Evolutionary conservation across 176 grass and related monocot genomes (phyloP), one percentile per base, ranked within the genome.

Genomic region (Lolium multiflorum): DNA sequence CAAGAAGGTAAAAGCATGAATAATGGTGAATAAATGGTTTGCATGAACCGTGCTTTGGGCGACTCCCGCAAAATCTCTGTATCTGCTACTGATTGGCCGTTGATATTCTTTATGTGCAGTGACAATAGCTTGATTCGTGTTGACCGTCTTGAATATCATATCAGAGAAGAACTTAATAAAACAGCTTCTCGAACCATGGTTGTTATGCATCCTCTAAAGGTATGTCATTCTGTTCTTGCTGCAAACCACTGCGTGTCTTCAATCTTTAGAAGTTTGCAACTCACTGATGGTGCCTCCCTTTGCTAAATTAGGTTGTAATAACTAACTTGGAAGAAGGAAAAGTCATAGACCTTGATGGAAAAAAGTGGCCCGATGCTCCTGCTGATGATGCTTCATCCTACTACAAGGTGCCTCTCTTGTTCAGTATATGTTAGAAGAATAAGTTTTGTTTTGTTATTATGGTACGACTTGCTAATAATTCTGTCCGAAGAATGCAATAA

Each of bases 351-450:
- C 92, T 99, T 92, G 97, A 94, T 62, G 97, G 94, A 61, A 99
- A 91, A 85, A 94, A 92, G 90, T 99, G 97, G 97, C 97, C 97
- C 81, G 97, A 99, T 93, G 94, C 92, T 89, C 89, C 93, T 92
- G 91, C 90, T 86, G 89, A 92, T 51, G 94, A 91, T 25, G 67
- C 89, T 64, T 85, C 92, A 7, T 92, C 97, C 66, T 95, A 91
- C 82, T 96, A 99, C 81, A 99, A 99, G 97, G 97, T 98, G 58
- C 51, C 25, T 76, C 15, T 39, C 21, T 51, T 85, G 31, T 74
- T 80, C 50, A 79, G 5, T 81, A 35, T 49, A 74, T 84, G 7
- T 71, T 35, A 35, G 57, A 46, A 57, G 11, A 89, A 38, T 84
- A 35, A 0, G 14, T 78, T 22, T n/a, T 1, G 14, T 78, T 22